Evolutionary conservation across 768 basidiomycete genomes (phyloP), one percentile per base, ranked within the genome.

Genomic region (Neoboletus brunneissimus): DNA sequence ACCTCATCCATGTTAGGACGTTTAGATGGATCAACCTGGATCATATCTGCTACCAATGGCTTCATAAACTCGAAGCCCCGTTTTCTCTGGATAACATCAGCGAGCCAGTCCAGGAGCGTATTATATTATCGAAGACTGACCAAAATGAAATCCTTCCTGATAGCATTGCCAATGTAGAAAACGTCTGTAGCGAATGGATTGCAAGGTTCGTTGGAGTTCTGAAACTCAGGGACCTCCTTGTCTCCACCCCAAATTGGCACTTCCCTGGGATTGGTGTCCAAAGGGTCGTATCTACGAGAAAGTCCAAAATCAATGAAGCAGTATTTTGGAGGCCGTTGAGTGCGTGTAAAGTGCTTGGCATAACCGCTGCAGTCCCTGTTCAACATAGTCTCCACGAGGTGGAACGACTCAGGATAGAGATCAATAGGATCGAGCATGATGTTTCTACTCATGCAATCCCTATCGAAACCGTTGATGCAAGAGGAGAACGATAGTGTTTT

Each of bases 151-250:
- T 73, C 62, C 45, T 20, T 54, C 13, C 56, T 61, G 12, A 78
- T 67, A 9, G 73, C 22, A 44, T 79, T 79, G 0, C 77, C 78
- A 0, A 80, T 56, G 31, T 74, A 74, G 55, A 77, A 81, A 1
- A 81, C 64, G 34, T 81, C 80, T 0, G 73, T 74, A 0, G 73
- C 64, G 43, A 81, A 81, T 0, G 78, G 76, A 56, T 81, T 60
- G 11, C 68, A 63, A 0, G 64, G 70, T 1, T 56, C 35, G 0
- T 55, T 32, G 7, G 53, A 61, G 13, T 63, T 63, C 25, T 70
- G 63, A 42, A 72, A 73, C 46, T 79, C 78, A 0, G 79, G 79
- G 0, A 72, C 72, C 0, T 75, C 64, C 49, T 71, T 72, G 61
- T 83, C 80, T 3, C 73, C 78, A 0, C 78, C 80, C 9, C 59